Conservation (phyloP, 2,329 filamentous ascomycete genomes). For the Rhexocercosporidium sp. region DNA sequence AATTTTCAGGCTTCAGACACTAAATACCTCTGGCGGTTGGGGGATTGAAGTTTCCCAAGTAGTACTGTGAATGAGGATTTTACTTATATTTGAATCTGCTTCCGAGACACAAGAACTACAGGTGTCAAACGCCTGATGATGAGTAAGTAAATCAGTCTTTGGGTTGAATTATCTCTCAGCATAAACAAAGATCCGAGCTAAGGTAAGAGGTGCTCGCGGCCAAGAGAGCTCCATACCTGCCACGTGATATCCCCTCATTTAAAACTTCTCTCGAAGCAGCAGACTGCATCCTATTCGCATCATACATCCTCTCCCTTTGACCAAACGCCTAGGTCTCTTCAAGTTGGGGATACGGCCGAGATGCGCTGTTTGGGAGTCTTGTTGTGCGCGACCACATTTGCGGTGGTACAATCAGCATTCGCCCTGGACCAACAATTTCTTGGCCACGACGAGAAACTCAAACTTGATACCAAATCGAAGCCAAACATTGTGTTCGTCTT, state of each 20-base stretch:
- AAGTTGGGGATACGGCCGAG: not conserved
- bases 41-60: no score
- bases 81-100: no score
- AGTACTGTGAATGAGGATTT: no score
- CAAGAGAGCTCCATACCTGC: not conserved
- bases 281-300: not conserved
- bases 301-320: no score
- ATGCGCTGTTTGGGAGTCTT: not conserved
- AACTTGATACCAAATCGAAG: not conserved
- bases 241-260: conserved; percentile 5
- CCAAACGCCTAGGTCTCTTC: no score
- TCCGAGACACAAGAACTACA: no score
- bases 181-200: not conserved
- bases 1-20: no score
- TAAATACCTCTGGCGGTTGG: no score
- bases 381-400: not conserved
- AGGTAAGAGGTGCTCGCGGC: not conserved
- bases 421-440: not conserved
- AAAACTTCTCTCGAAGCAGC: not conserved
- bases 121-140: no score
- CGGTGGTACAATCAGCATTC: not conserved
- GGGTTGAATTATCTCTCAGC: no score
- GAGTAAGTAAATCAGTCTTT: no score
- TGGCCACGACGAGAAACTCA: not conserved
- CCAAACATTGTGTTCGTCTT: conserved; percentile 66